Percentiles rank a stretch among this genome's conserved stretches.
phyloP scores from a whole-genome alignment of 805 yeast species.

The Myxozyma kluyveri region DNA sequence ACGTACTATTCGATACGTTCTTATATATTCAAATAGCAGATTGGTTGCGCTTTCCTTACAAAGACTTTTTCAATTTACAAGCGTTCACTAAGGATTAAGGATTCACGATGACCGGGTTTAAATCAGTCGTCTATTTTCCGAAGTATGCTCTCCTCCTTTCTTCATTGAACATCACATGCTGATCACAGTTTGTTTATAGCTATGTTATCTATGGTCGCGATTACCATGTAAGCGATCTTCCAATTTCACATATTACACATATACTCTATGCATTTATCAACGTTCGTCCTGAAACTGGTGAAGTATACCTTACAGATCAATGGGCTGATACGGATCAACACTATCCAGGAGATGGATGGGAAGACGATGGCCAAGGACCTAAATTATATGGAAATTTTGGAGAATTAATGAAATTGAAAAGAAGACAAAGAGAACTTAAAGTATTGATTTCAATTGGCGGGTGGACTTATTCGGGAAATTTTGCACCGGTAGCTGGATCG shows the following conservation, averaged over 20 bases:
- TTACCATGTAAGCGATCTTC: constrained; percentile 62
- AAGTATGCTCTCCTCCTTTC: constrained; percentile 2
- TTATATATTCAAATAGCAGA: too few relatives aligned
- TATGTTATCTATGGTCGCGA: constrained; percentile 67
- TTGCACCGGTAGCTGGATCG: constrained; percentile 44
- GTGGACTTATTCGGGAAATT: constrained; percentile 51
- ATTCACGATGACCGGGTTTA: not conserved
- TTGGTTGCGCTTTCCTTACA: too few relatives aligned
- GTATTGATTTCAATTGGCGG: constrained; percentile 84
- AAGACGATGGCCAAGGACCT: constrained; percentile 1
- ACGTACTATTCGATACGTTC: too few relatives aligned
- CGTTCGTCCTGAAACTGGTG: constrained; percentile 55
- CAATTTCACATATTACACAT: constrained; percentile 56
- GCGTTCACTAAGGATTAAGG: too few relatives aligned
- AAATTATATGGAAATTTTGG: constrained; percentile 49
- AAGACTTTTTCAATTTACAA: too few relatives aligned
- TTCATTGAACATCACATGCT: not conserved
- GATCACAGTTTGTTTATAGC: constrained; percentile 32
- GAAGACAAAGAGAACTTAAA: constrained; percentile 45
- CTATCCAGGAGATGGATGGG: constrained; percentile 13
- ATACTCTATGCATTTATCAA: constrained; percentile 75
- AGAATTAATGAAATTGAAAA: constrained; percentile 50
- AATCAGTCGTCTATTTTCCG: constrained; percentile 16
- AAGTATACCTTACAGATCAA: constrained; percentile 54
- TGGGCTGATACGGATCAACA: constrained; percentile 50